A percentile compares a stretch with the other conserved stretches of the same genome.
Conservation (phyloP, 2,329 filamentous ascomycete species). For the Exophiala dermatitidis region DNA sequence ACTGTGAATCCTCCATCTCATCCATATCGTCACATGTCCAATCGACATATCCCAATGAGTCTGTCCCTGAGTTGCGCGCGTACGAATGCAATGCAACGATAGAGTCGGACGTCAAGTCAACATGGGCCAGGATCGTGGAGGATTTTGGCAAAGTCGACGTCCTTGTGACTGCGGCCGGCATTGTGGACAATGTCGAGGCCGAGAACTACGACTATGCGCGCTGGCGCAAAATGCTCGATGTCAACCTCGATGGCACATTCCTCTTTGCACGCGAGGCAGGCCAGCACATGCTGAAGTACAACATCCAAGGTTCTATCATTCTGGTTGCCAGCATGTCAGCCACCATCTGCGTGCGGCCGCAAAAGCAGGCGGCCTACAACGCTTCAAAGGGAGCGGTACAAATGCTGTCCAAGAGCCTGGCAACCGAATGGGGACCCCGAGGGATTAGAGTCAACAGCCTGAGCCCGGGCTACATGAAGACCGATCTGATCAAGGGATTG, state of each 20-base stretch:
- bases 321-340: slow-evolving; percentile 31
- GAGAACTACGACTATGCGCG: slow-evolving; percentile 32
- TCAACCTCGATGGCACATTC: slow-evolving; percentile 61
- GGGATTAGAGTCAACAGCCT: slow-evolving; percentile 37
- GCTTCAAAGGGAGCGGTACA: slow-evolving; percentile 28
- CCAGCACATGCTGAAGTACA: slow-evolving; percentile 37
- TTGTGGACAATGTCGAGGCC: slow-evolving; percentile 33
- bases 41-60: slow-evolving; percentile 17
- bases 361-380: slow-evolving; percentile 36
- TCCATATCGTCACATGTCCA: slow-evolving; percentile 30
- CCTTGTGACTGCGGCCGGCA: slow-evolving; percentile 37
- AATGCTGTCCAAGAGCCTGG: slow-evolving; percentile 27
- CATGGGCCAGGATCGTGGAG: slow-evolving; percentile 31
- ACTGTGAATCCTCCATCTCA: slow-evolving; percentile 28
- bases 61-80: slow-evolving; percentile 30
- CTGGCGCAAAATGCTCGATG: slow-evolving; percentile 34
- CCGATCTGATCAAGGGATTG: slow-evolving; percentile 31
- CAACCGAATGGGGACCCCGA: slow-evolving; percentile 34
- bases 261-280: slow-evolving; percentile 78
- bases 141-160: slow-evolving; percentile 36
- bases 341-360: slow-evolving; percentile 31
- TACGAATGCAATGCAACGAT: slow-evolving; percentile 37
- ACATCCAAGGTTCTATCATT: slow-evolving; percentile 27
- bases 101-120: slow-evolving; percentile 34
- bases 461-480: slow-evolving; percentile 34